Evolutionary conservation across 2,329 filamentous ascomycete species (phyloP), one percentile per base, ranked within the genome.

Genomic region (Alternaria sp.): DNA sequence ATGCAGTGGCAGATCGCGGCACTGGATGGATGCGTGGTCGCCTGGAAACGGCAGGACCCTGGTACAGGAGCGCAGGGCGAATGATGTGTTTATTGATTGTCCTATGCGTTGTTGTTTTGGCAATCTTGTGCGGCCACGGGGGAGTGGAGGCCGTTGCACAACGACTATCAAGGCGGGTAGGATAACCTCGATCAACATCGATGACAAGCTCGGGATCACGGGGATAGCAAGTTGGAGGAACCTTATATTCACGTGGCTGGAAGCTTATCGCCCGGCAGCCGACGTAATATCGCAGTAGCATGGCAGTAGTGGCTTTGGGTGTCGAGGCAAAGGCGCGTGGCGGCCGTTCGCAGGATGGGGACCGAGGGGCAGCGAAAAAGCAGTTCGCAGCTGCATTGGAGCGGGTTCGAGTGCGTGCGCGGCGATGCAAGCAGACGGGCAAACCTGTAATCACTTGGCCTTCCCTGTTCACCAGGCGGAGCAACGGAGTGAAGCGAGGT

Each of bases 211-310:
- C 36, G 36, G 36, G n/a, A 3, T 25, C 49, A 23, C 49, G 28
- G 49, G 15, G 36, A 40, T 40, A 17, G 36, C 36, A 40, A 40
- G 36, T 59, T 15, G 47, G 57, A 54, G 45, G 54, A 51, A 51
- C 25, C 54, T 61, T 49, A 7, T 26, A 26, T 19, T 49, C 45
- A 61, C 54, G 59, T 47, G 54, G n/a, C 54, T 21, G 44, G 54
- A 19, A 17, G 45, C 36, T 25, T 58, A 36, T 32, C 25, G 44
- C 5, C 13, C 44, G 59, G 36, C 23, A 32, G 52, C 28, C 58
- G 51, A 57, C 52, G 58, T 50, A 61, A 61, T 57, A 56, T 52
- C 44, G 58, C 58, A 60, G 50, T 52, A 49, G 57, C 46, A 56
- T 44, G 30, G 58, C 58, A 60, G 50, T 52, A 49, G 57, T 54